These are phyloP conservation scores for Xylaria sp. DNA, from an alignment of 2,329 filamentous ascomycete genomes.

Conservation along the genomic window DNA sequence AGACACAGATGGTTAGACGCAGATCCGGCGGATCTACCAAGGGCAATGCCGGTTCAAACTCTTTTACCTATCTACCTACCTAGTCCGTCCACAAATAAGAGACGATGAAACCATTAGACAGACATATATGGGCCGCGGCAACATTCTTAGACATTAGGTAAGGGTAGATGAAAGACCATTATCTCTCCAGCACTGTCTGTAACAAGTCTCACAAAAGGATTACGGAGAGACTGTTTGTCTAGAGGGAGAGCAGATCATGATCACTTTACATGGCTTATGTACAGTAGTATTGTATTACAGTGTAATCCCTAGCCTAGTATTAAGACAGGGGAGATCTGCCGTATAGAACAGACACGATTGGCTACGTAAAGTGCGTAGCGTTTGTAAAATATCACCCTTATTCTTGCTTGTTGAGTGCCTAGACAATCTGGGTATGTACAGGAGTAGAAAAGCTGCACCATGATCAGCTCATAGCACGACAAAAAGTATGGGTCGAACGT, in stretches of 20 bases:
- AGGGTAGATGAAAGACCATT: too few species aligned
- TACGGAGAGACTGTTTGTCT: not conserved
- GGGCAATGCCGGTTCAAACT: conserved; percentile 17
- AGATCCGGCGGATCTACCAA: conserved; percentile 26
- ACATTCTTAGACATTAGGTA: conserved; percentile 8
- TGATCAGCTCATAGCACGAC: conserved; percentile 8
- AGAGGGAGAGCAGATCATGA: not conserved
- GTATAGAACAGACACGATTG: not conserved
- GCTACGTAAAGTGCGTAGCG: not conserved
- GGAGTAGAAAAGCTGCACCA: not conserved
- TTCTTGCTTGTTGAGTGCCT: not conserved
- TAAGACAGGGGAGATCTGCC: not conserved
- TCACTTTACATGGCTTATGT: not conserved
- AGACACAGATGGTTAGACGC: conserved; percentile 17
- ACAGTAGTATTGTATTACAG: conserved; percentile 3
- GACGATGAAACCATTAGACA: conserved; percentile 26
- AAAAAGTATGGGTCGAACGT: conserved; percentile 8
- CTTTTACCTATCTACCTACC: conserved; percentile 2
- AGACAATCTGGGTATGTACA: not conserved
- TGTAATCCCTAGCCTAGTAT: not conserved
- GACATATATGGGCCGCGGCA: conserved; percentile 6
- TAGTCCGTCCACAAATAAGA: not conserved
- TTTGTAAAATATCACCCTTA: not conserved
- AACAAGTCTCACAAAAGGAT: conserved; percentile 2
- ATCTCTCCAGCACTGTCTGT: not conserved